phyloP scores from a whole-genome alignment of 176 grass and related monocot genomes.

The Tillandsia leiboldiana region DNA sequence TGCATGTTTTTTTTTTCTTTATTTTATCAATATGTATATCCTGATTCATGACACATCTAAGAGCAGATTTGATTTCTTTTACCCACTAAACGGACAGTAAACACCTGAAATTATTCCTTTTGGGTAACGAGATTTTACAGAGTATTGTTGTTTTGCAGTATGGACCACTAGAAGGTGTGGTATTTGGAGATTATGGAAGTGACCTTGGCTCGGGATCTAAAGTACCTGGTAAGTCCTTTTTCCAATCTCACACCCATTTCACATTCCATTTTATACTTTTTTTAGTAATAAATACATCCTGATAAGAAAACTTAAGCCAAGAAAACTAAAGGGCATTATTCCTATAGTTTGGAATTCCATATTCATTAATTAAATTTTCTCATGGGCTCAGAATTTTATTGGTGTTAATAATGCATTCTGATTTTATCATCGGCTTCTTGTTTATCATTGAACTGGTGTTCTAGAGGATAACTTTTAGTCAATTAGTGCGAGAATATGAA shows the following conservation, averaged over 20 bases:
- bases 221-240: conserved; percentile 53
- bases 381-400: no score
- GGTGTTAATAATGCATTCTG: no score
- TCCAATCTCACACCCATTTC: not conserved
- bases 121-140: not conserved
- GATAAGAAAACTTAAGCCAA: no score
- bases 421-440: no score
- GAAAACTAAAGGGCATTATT: no score
- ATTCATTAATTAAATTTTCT: no score
- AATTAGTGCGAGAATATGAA: no score
- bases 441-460: no score
- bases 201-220: conserved; percentile 78
- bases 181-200: conserved; percentile 92
- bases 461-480: no score
- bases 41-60: not conserved
- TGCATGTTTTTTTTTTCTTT: not conserved
- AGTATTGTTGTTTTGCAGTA: conserved; percentile 36
- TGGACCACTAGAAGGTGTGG: conserved; percentile 73
- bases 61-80: not conserved
- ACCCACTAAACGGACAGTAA: not conserved
- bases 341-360: no score
- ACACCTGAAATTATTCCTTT: not conserved
- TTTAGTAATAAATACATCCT: no score
- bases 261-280: not conserved
- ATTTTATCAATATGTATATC: not conserved